Evolutionary conservation across 805 yeast species (phyloP).

Genomic region (Saccharomycopsis babjevae): DNA sequence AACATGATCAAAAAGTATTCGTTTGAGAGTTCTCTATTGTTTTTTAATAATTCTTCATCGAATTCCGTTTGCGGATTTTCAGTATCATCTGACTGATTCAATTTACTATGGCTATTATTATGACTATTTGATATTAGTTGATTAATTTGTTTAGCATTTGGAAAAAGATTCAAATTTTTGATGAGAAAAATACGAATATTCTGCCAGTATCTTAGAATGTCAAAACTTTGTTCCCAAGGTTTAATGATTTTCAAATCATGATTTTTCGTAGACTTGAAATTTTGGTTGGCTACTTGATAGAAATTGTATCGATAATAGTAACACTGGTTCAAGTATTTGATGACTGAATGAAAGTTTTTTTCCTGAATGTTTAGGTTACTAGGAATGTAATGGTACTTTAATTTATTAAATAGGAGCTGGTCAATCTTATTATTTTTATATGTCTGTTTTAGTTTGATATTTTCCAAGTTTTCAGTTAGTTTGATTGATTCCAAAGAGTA

Average conservation of each 20-base stretch:
- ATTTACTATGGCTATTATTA: neutral
- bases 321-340: conserved; percentile 12
- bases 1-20: neutral
- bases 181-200: conserved; percentile 13
- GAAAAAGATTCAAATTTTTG: conserved; percentile 13
- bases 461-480: neutral
- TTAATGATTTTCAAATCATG: conserved; percentile 5
- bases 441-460: neutral
- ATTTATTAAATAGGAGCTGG: neutral
- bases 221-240: conserved; percentile 16
- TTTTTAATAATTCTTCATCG: neutral
- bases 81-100: neutral
- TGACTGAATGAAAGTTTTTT: conserved; percentile 7
- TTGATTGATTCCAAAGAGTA: conserved; percentile 15
- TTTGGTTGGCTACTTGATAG: neutral
- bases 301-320: conserved; percentile 12
- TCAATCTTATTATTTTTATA: neutral
- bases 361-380: conserved; percentile 12
- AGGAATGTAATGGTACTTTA: conserved; percentile 7
- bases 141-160: conserved; percentile 4
- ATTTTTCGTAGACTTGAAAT: neutral
- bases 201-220: conserved; percentile 6
- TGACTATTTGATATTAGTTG: neutral
- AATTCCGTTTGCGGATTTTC: neutral
- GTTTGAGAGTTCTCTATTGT: neutral